Evolutionary conservation across 441 rosid species (phyloP).

Genomic region (Rhodomyrtus psidioides): DNA sequence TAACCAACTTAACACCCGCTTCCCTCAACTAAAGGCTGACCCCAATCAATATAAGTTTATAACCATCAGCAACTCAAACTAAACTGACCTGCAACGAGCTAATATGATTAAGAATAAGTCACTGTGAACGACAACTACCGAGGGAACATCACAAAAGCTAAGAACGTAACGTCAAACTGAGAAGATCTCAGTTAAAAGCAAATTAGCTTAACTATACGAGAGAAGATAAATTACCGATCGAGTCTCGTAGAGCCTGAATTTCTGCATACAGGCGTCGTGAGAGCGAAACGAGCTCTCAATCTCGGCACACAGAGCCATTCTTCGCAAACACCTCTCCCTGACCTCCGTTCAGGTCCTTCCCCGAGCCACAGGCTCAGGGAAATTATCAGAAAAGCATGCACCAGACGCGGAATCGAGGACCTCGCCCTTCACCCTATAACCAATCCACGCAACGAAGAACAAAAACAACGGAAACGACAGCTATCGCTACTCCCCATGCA

Average conservation of each 20-base stretch:
- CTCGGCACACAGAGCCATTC: conserved; percentile 31
- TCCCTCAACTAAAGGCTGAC: neutral
- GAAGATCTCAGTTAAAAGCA: conserved; percentile 11
- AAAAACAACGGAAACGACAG: neutral
- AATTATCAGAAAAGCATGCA: conserved; percentile 52
- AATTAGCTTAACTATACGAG: neutral
- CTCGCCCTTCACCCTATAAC: neutral
- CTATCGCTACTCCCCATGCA: conserved; percentile 11
- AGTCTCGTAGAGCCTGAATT: conserved; percentile 71
- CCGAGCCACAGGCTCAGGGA: conserved; percentile 79
- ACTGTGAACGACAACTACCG: neutral
- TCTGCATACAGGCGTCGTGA: conserved; percentile 35
- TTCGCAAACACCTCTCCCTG: neutral
- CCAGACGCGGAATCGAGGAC: neutral
- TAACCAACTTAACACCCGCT: neutral
- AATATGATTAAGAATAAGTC: neutral
- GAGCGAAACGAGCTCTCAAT: conserved; percentile 34
- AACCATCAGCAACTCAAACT: neutral
- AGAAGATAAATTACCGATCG: conserved; percentile 38
- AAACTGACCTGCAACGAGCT: neutral
- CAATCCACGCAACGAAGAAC: neutral
- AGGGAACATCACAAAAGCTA: neutral
- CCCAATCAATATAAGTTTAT: neutral
- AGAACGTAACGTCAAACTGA: neutral
- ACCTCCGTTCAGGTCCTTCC: conserved; percentile 14